These are phyloP conservation scores for Crepidotus variabilis DNA, from an alignment of 768 basidiomycete species.

Conservation along the genomic window DNA sequence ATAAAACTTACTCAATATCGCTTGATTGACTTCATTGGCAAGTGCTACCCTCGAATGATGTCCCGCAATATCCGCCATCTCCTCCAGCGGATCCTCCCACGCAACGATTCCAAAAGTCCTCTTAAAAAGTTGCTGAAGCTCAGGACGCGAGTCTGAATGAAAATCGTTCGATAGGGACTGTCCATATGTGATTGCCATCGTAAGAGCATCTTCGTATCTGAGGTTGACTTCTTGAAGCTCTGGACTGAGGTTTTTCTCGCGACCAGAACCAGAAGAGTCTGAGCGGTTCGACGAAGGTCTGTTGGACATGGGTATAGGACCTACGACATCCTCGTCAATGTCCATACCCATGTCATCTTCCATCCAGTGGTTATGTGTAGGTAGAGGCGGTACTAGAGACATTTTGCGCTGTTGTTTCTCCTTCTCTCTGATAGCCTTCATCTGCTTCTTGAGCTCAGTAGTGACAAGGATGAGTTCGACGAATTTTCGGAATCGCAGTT, in stretches of 20 bases:
- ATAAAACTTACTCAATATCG: conserved; percentile 65
- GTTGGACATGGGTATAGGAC: conserved; percentile 16
- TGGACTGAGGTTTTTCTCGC: conserved; percentile 16
- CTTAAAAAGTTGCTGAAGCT: conserved; percentile 64
- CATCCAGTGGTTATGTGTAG: conserved; percentile 29
- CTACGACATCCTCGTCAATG: conserved; percentile 37
- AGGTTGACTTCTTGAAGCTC: conserved; percentile 19
- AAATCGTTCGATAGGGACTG: conserved; percentile 68
- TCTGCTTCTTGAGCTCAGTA: conserved; percentile 62
- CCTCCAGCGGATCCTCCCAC: conserved; percentile 69
- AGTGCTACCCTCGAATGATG: conserved; percentile 61
- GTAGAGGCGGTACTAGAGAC: conserved; percentile 14
- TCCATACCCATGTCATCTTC: conserved; percentile 62
- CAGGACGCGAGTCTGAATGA: conserved; percentile 55
- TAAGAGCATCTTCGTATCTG: conserved; percentile 56
- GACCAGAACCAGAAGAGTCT: conserved; percentile 1
- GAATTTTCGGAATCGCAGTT: conserved; percentile 80
- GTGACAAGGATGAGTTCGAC: conserved; percentile 78
- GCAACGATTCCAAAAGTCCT: conserved; percentile 79
- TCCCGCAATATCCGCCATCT: conserved; percentile 64
- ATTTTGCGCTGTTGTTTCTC: conserved; percentile 22
- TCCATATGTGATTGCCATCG: conserved; percentile 70
- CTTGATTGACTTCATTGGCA: conserved; percentile 76
- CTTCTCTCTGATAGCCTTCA: conserved; percentile 34
- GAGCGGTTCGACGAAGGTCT: conserved; percentile 2